Base-by-base conservation (phyloP, 306 rosid genomes). In the Lathyrus aphaca region DNA sequence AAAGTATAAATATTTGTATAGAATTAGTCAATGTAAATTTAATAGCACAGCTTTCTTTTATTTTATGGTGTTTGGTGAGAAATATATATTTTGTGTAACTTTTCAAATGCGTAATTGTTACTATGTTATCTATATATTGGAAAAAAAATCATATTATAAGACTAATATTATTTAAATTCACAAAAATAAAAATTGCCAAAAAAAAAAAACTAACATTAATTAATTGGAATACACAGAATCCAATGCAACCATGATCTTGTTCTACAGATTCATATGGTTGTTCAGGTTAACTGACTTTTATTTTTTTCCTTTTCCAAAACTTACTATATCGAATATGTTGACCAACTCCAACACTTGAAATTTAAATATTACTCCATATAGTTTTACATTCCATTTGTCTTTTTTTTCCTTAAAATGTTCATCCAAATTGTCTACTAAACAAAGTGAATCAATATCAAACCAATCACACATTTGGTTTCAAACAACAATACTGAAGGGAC, bases 11-110 rank as follows among this genome's bases (percentile, higher is more conserved):
- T 27, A 55, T 11, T 42, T 9, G 3, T 32, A 16, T 3, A 15
- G 58, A 66, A 59, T 40, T 49, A 8, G 74, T 66, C 66, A 73
- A 71, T 29, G 14, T 3, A 2, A 2, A 40, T 40, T 3, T 40
- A 11, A 14, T 12, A 14, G 11, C 2, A 6, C 3, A 3, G 10
- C 6, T 17, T 51, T 15, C 25, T 51, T 53, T 54, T 17, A 15
- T 27, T 19, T 51, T 25, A 49, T 0, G 19, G 29, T 49, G 61
- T 48, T 60, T 40, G 66, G 17, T 16, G 32, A 5, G 25, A 37
- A 65, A 53, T 1, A 10, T 16, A 5, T 35, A 21, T 35, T 23
- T 64, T 64, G 10, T 63, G 11, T 23, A 42, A 5, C 3, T 63
- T 35, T 64, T 21, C 16, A 10, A 19, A 17, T 62, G 54, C n/a